These are phyloP conservation scores for Stereocaulon alpinum DNA, from an alignment of 495 filamentous ascomycete genomes.

Conservation along the genomic window DNA sequence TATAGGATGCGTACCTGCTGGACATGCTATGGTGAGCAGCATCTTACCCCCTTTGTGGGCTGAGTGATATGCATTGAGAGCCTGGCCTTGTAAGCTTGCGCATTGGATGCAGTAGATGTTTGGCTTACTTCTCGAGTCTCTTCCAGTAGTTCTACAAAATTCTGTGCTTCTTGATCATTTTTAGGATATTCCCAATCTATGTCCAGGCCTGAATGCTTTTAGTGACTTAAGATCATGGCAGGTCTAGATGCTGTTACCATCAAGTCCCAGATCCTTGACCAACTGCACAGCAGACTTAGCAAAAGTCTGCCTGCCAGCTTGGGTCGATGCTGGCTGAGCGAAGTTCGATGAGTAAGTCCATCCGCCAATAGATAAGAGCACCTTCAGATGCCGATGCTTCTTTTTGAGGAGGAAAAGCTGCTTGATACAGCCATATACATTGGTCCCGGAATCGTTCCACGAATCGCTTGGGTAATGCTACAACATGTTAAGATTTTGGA, in stretches of 20 bases:
- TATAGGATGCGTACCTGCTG: constrained; percentile 29
- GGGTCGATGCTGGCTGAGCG: constrained; percentile 46
- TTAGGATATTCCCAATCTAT: constrained; percentile 52
- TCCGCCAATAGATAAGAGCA: constrained; percentile 86
- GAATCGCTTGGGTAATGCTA: constrained; percentile 73
- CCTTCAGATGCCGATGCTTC: constrained; percentile 76
- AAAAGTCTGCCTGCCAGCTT: constrained; percentile 17
- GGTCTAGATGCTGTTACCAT: background rate
- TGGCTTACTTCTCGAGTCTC: constrained; percentile 44
- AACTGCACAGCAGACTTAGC: constrained; percentile 20
- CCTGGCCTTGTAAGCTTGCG: constrained; percentile 20
- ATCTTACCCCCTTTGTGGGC: constrained; percentile 45
- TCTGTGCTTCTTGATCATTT: constrained; percentile 47
- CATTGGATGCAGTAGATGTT: background rate
- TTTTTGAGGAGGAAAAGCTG: constrained; percentile 89
- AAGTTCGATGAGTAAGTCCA: constrained; percentile 96
- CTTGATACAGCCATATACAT: constrained; percentile 84
- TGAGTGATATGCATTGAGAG: constrained; percentile 51
- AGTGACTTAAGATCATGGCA: background rate
- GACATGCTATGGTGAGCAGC: constrained; percentile 65
- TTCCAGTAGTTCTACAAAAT: constrained; percentile 61
- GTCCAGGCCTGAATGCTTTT: constrained; percentile 37
- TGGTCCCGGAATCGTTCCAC: constrained; percentile 53
- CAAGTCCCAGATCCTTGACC: constrained; percentile 18
- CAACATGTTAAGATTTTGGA: constrained; percentile 22